Percentiles rank a stretch among this genome's conserved stretches.
These are phyloP conservation scores for Penicillium lividum DNA, from an alignment of 495 filamentous ascomycete species.

Conservation along the genomic window DNA sequence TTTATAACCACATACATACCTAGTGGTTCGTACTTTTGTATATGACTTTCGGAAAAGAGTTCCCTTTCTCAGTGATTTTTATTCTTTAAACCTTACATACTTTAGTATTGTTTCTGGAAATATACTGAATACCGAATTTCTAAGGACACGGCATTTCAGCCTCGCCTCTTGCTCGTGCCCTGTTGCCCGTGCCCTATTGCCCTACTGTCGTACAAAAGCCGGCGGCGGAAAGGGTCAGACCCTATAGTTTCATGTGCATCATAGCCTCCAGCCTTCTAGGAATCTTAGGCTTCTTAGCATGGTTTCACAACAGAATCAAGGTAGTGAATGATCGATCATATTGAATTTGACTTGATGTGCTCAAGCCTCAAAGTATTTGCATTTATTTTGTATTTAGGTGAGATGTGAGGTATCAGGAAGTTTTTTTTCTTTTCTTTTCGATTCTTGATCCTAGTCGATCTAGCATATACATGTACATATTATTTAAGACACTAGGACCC, in stretches of 20 bases:
- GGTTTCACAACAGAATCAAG: background rate
- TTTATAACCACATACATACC: too few relatives aligned
- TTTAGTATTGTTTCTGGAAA: too few relatives aligned
- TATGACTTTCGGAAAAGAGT: background rate
- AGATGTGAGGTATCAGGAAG: background rate
- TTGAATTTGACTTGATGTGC: too few relatives aligned
- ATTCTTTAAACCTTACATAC: too few relatives aligned
- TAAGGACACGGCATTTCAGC: background rate
- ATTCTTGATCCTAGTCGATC: conserved; percentile 6
- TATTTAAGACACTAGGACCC: conserved; percentile 16
- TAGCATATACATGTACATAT: conserved; percentile 7
- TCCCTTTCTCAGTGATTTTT: background rate
- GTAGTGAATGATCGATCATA: conserved; percentile 6
- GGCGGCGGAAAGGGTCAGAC: conserved; percentile 14
- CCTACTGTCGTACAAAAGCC: conserved; percentile 22
- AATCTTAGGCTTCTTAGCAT: background rate
- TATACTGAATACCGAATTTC: too few relatives aligned
- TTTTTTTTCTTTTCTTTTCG: background rate
- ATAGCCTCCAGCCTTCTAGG: background rate
- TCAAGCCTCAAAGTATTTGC: background rate
- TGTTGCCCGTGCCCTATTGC: too few relatives aligned
- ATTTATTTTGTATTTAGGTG: background rate
- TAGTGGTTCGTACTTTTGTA: background rate
- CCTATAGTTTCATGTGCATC: background rate
- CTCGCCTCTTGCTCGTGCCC: background rate